These are phyloP conservation scores for Candida cerambycidarum DNA, from an alignment of 805 yeast species.

Conservation along the genomic window DNA sequence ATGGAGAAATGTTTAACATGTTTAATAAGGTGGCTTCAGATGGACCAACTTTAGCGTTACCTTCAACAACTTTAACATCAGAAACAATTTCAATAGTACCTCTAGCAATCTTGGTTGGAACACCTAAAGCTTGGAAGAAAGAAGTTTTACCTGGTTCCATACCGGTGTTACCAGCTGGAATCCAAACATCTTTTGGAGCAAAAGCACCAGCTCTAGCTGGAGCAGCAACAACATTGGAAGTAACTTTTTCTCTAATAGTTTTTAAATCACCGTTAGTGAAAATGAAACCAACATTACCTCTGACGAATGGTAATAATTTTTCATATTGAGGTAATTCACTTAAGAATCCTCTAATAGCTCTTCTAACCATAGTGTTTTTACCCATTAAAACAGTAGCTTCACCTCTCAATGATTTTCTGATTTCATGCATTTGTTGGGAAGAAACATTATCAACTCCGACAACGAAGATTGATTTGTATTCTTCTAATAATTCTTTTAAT, in stretches of 20 bases:
- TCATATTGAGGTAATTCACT: constrained; percentile 94
- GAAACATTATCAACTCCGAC: constrained; percentile 99
- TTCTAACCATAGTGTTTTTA: constrained; percentile 99
- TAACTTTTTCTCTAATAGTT: constrained; percentile 82
- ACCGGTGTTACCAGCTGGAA: constrained; percentile 99
- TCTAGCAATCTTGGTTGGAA: constrained; percentile 99
- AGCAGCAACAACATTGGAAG: constrained; percentile 97
- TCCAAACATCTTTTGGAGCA: constrained; percentile 97
- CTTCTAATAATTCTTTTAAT: constrained; percentile 92
- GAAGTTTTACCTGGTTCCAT: constrained; percentile 99
- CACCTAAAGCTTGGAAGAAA: constrained; percentile 99
- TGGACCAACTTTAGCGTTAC: constrained; percentile 91
- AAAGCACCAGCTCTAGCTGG: constrained; percentile 99
- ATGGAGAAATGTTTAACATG: constrained; percentile 99
- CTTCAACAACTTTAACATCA: constrained; percentile 92
- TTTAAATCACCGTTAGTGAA: constrained; percentile 97
- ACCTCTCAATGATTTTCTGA: constrained; percentile 95
- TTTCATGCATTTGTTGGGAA: constrained; percentile 99
- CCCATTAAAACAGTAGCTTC: constrained; percentile 98
- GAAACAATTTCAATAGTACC: constrained; percentile 99
- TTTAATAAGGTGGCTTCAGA: constrained; percentile 98
- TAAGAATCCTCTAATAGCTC: constrained; percentile 97
- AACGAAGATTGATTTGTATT: constrained; percentile 96
- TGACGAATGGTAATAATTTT: constrained; percentile 90
- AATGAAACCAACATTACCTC: constrained; percentile 99